Conservation (phyloP, 176 grass and related monocot species). For the Sorghum bicolor region DNA sequence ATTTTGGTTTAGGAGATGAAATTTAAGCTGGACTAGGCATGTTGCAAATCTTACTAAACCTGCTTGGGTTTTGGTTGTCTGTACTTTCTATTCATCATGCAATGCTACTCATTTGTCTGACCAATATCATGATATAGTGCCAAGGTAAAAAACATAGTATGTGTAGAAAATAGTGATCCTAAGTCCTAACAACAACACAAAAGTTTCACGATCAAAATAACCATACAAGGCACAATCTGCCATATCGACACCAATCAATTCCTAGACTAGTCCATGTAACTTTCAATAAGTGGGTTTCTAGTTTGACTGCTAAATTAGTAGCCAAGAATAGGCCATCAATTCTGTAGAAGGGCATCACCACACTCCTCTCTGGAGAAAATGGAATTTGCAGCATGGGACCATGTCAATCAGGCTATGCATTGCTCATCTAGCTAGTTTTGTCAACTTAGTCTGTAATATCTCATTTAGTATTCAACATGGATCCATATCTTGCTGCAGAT, state of each 20-base stretch:
- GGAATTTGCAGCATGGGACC: background rate
- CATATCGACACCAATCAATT: background rate
- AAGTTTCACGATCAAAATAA: background rate
- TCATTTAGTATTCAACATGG: too few relatives aligned
- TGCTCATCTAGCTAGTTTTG: too few relatives aligned
- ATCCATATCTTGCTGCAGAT: too few relatives aligned
- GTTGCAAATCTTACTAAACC: too few relatives aligned
- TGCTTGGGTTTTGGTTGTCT: too few relatives aligned
- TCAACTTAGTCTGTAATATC: too few relatives aligned
- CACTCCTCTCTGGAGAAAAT: background rate
- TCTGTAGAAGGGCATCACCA: background rate
- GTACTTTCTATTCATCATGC: too few relatives aligned
- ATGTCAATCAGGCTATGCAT: background rate
- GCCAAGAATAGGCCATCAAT: background rate
- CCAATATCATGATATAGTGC: background rate
- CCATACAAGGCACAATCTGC: background rate
- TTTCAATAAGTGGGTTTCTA: background rate
- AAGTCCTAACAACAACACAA: background rate
- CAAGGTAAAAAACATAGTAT: background rate
- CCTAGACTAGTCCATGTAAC: background rate
- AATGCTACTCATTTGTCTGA: too few relatives aligned
- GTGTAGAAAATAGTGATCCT: background rate
- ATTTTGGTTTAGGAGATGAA: background rate
- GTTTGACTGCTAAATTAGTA: background rate
- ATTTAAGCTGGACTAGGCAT: background rate